Evolutionary conservation across 768 basidiomycete genomes (phyloP), one percentile per base, ranked within the genome.

Genomic region (Royoungia palumana): DNA sequence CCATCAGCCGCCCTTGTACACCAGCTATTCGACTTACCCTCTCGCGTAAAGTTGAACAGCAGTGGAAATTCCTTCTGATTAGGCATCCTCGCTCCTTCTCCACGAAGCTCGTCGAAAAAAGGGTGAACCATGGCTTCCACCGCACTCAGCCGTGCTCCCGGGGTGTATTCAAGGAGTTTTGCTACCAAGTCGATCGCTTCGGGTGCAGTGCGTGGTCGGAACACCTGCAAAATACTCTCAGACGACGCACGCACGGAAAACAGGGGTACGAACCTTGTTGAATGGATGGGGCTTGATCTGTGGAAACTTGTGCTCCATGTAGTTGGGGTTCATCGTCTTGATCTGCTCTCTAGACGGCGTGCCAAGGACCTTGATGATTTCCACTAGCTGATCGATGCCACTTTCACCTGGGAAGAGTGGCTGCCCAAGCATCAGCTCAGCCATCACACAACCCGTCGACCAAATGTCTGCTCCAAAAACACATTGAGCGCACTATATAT

Each of bases 261-360:
- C 27, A 25, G 9, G 17, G 35, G 50, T 5, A 47, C 60, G 21
- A 16, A 91, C 92, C 84, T 98, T 98, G 65, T 87, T 88, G 77
- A 98, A 98, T 0, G 94, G 94, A 66, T 98, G 95, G n/a, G 94
- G 93, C 68, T 95, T 94, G 77, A 99, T 99, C 72, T 98, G 95
- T 2, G 96, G 96, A 77, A 99, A 99, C 72, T 98, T 97, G 82
- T 99, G 96, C 67, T 99, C 96, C 96, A 98, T 98, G 73, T 99
- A 99, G 75, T 99, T 99, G 47, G 96, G 96, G 72, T 99, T 99
- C 96, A 99, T 99, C 59, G 96, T 98, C 85, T 99, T 98, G 81
- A 99, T 99, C 71, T 99, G 96, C 67, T 98, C 96, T 58, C 95
- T 78, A 50, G 96, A 94, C 3, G 96, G 96, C 19, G 96, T 99